These are phyloP conservation scores for Combretum micranthum DNA, from an alignment of 345 rosid genomes.

Conservation along the genomic window DNA sequence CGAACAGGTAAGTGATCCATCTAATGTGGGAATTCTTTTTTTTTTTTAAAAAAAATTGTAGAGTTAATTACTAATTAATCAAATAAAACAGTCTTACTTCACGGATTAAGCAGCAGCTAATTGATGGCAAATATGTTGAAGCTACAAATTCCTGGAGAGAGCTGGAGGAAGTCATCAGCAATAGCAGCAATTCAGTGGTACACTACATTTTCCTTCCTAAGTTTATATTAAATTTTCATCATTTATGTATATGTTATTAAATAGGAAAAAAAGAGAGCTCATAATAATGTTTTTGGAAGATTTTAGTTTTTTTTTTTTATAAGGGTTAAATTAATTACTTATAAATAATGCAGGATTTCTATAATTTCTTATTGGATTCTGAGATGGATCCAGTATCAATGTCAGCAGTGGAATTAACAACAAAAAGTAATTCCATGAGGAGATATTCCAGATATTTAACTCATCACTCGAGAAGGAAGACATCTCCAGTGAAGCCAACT, in stretches of 20 bases:
- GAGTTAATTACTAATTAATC: background rate
- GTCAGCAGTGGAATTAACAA: constrained; percentile 20
- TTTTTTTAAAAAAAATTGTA: background rate
- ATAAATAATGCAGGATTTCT: constrained; percentile 56
- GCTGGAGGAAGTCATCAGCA: constrained; percentile 37
- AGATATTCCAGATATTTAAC: constrained; percentile 53
- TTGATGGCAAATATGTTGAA: constrained; percentile 28
- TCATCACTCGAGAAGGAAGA: constrained; percentile 21
- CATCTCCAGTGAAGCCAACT: too few species aligned
- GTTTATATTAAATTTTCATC: background rate
- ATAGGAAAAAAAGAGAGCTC: background rate
- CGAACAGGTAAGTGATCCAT: constrained; percentile 39
- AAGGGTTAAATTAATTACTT: too few species aligned
- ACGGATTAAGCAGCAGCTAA: constrained; percentile 50
- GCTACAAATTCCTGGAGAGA: constrained; percentile 66
- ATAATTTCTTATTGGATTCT: constrained; percentile 64
- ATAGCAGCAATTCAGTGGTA: constrained; percentile 62
- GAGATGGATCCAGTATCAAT: constrained; percentile 38
- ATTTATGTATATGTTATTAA: background rate
- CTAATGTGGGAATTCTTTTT: too few species aligned
- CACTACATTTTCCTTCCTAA: background rate
- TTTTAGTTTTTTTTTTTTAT: background rate
- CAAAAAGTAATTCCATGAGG: constrained; percentile 16
- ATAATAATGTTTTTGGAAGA: too few species aligned
- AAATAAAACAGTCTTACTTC: constrained; percentile 41